Conservation (phyloP, 2,329 filamentous ascomycete genomes). For the Lecanosticta acicola region DNA sequence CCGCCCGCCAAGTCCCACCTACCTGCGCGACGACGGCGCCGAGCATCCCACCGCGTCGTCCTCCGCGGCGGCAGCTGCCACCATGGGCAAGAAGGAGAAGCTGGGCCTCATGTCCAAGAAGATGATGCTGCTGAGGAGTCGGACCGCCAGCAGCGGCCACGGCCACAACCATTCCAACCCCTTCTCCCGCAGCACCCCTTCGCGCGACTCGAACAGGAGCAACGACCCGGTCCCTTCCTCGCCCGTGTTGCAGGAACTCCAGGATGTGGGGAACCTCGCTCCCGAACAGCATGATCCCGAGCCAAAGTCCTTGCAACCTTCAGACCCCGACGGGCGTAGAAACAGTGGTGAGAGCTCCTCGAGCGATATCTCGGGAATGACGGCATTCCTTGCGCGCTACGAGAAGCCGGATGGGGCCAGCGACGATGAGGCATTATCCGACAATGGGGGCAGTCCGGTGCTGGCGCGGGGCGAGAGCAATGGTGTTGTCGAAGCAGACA, state of each 20-base stretch:
- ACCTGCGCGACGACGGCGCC: constrained; percentile 20
- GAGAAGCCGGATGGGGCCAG: constrained; percentile 14
- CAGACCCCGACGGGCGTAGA: constrained; percentile 27
- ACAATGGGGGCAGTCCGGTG: constrained; percentile 15
- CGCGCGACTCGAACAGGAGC: constrained; percentile 10
- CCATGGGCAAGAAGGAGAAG: constrained; percentile 25
- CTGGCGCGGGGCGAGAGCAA: constrained; percentile 3
- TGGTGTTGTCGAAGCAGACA: constrained; percentile 14
- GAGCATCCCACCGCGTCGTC: constrained; percentile 3
- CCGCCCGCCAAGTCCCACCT: constrained; percentile 28
- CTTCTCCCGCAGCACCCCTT: constrained; percentile 1
- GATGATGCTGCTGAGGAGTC: constrained; percentile 30
- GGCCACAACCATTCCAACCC: constrained; percentile 2
- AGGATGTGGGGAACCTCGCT: constrained; percentile 27
- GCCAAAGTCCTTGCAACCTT: constrained; percentile 10
- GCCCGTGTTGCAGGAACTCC: constrained; percentile 27
- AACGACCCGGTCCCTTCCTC: constrained; percentile 24
- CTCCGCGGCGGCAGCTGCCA: neutral
- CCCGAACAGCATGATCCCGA: constrained; percentile 17
- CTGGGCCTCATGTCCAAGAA: constrained; percentile 28
- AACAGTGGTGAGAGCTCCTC: constrained; percentile 34
- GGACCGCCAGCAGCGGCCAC: constrained; percentile 18
- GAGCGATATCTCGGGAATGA: constrained; percentile 39
- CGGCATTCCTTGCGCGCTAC: constrained; percentile 30
- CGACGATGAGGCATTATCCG: constrained; percentile 19